Base-by-base conservation (phyloP, 805 yeast species). In the Teunomyces funiuensis region DNA sequence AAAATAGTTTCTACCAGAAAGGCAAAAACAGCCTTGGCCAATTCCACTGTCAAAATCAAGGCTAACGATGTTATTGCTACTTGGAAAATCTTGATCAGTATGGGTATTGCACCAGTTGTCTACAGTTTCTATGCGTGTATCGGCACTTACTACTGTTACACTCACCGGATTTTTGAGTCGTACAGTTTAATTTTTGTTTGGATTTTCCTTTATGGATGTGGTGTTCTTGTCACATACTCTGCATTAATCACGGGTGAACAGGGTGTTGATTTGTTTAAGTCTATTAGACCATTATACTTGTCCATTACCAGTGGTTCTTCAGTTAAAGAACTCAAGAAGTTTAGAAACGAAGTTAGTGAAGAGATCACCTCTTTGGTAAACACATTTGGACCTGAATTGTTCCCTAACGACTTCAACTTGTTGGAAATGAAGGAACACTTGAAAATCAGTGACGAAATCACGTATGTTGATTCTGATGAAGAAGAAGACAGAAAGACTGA, bases 41-140 rank as follows among this genome's bases (percentile, higher is more conserved):
- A 77, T 6, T 89, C 97, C 0, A 76, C 89, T 0, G 99, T 93
- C 16, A 93, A 93, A 60, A 83, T 93, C 45, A 82, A 82, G 56
- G 99, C 96, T 13, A 84, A 82, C 43, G 99, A 93, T 62, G 97
- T 93, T 18, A 78, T 93, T 45, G 98, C 98, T 2, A 90, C 98
- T 1, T 93, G 99, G 99, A 93, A 93, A 63, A 83, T 93, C 36
- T 71, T 93, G 48, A 88, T 91, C 28, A 82, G 90, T 25, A 77
- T 93, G 77, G 95, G 91, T 4, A 66, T 88, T 40, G 95, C 97
- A 0, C 99, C 99, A 2, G 60, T 88, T 30, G 68, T 93, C 20
- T 93, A 91, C 69, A 79, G 82, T 27, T 70, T 85, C 43, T 93
- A 93, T 65, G 88, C 97, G 0, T 59, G 77, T 3, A 48, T 85